Base-by-base conservation (phyloP, 805 yeast genomes). In the Brettanomyces anomalus region DNA sequence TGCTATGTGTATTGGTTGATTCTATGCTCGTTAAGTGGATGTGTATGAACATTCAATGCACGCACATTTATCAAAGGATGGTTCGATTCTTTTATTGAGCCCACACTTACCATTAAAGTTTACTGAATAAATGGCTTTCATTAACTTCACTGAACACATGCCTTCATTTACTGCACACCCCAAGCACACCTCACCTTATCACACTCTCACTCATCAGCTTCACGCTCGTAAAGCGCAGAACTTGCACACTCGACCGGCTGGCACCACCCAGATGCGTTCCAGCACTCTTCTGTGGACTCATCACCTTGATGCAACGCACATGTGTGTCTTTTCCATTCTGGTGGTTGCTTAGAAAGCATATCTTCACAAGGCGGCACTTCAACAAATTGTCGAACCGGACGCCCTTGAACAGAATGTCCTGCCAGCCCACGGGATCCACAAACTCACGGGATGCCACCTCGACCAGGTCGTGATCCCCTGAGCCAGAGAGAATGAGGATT, bases 261-360 rank as follows among this genome's bases (percentile, higher is more conserved):
- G 51, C 24, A 18, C 11, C 34, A 3, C 15, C 54, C 20, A 53
- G 43, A 31, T 49, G 44, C 45, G 57, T 46, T 5, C 55, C 49
- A 34, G 46, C 58, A 10, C 54, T 51, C 40, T 61, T 55, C 15
- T 55, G 51, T 5, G 72, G 72, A 7, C 76, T 65, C 60, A 78
- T 66, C 53, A 85, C 59, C 67, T 77, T 76, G 15, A 89, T 68
- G 0, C 88, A 82, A 21, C 98, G 64, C 10, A 93, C 67, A 58
- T 88, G 97, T 1, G 96, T 81, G 59, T 93, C 99, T 56, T 90
- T 93, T 37, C 99, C 99, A 56, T 86, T 88, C 56, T 89, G 97
- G 53, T 87, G 96, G 53, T 94, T 93, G 1, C 85, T 74, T 7
- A 75, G 57, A 5, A 87, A 69, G n/a, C 72, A 57, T 14, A 88